Evolutionary conservation across 139 green algal species (phyloP), one percentile per base, ranked within the genome.

Genomic region (Chlamydomonas sphaeroides): DNA sequence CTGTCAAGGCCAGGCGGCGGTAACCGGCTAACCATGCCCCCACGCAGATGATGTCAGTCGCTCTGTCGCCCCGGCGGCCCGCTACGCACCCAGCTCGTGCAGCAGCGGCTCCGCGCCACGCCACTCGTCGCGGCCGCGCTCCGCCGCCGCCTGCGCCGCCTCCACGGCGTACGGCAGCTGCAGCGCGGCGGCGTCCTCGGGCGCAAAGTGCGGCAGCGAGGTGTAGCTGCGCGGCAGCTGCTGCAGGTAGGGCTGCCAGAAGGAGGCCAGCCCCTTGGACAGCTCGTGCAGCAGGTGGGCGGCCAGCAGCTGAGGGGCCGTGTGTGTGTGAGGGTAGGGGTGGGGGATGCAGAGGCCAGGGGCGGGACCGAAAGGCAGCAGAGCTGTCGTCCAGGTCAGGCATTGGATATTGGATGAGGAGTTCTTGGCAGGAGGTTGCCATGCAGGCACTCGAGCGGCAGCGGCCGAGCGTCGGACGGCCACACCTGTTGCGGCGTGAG

Each of bases 211-310:
- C 35, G 68, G 65, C 20, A 93, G 65, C 0, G 88, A 92, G 45
- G 88, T 88, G 86, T 95, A 96, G 38, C 32, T 68, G 0, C 65
- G 79, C 0, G 94, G 94, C 42, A 97, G 88, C 70, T 89, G 80
- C n/a, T n/a, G 39, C 3, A 97, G 59, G 88, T 97, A 97, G 3
- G 85, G 87, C 11, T 25, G 15, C 94, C 94, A 97, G 66, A 83
- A 86, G 14, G 88, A 95, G 42, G 30, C 45, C 0, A 68, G 15
- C 0, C 88, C 88, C 62, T 92, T 94, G 39, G 87, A 85, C 1
- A 87, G 57, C 71, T 97, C 94, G 41, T 91, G 79, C 45, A 97
- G 89, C 51, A 97, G 85, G 75, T 97, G 93, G 2, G 90, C 77
- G 0, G 72, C 71, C 10, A 97, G 87, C 5, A 96, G 78, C 89